Evolutionary conservation across 441 rosid genomes (phyloP).

Genomic region (Corymbia citriodora): DNA sequence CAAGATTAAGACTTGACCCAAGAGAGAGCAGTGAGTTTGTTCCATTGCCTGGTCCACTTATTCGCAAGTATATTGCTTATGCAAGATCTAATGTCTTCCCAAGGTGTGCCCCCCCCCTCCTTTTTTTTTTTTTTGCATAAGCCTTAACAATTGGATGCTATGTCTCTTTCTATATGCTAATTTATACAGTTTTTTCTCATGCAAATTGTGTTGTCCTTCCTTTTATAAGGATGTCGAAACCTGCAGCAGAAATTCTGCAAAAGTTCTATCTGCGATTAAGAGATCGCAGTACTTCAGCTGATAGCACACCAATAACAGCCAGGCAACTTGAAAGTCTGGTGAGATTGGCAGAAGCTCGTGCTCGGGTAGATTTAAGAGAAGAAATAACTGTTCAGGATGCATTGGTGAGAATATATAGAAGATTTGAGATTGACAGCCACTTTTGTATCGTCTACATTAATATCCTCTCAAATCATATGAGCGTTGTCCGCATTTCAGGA

Average conservation of each 20-base stretch:
- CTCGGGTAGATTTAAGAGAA: constrained; percentile 91
- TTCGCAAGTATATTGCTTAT: constrained; percentile 90
- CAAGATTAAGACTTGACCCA: constrained; percentile 76
- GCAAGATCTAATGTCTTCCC: constrained; percentile 83
- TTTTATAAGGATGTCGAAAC: constrained; percentile 71
- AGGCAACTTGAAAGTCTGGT: constrained; percentile 97
- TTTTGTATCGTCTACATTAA: neutral
- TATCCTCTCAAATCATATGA: neutral
- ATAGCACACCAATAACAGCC: constrained; percentile 94
- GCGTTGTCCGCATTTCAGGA: constrained; percentile 46
- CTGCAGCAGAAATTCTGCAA: constrained; percentile 89
- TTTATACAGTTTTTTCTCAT: neutral
- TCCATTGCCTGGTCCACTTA: constrained; percentile 82
- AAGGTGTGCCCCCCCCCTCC: constrained; percentile 37
- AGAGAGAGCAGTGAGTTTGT: constrained; percentile 61
- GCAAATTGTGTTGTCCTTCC: constrained; percentile 3
- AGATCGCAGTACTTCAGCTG: constrained; percentile 90
- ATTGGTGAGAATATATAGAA: constrained; percentile 27
- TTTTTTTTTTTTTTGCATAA: constrained; percentile 1
- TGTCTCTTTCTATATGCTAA: neutral
- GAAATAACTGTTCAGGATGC: constrained; percentile 94
- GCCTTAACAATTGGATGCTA: neutral
- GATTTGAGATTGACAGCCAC: neutral
- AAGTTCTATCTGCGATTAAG: constrained; percentile 87
- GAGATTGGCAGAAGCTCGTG: constrained; percentile 93